Conservation (phyloP, 257 asterid species). For the Petunia axillaris region DNA sequence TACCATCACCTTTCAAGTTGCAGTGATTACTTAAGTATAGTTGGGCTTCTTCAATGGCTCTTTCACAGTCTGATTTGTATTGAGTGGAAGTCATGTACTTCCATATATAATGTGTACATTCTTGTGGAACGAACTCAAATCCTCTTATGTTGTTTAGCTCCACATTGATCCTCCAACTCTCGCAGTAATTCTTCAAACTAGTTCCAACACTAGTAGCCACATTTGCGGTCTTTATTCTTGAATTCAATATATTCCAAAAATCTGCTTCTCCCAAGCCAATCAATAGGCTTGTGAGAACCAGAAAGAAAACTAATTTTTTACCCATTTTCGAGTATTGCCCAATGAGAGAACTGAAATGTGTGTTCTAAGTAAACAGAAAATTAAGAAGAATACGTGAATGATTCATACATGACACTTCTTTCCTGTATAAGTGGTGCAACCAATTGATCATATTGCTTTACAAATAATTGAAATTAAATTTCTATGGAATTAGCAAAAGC, state of each 20-base stretch:
- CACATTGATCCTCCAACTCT: constrained; percentile 60
- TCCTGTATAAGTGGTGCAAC: background rate
- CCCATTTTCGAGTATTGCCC: constrained; percentile 30
- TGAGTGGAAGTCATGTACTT: constrained; percentile 57
- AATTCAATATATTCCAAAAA: constrained; percentile 49
- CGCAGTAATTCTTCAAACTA: constrained; percentile 52
- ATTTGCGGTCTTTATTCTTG: constrained; percentile 4
- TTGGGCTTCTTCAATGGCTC: constrained; percentile 46
- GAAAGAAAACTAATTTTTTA: constrained; percentile 28
- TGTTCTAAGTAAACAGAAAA: background rate
- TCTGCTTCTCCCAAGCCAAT: constrained; percentile 37
- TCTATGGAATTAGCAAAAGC: background rate
- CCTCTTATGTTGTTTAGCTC: constrained; percentile 50
- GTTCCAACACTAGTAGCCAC: background rate
- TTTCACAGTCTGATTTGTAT: constrained; percentile 41
- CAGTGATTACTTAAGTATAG: constrained; percentile 41
- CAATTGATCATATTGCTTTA: background rate
- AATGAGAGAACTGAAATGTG: too few species aligned
- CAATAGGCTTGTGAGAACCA: constrained; percentile 30
- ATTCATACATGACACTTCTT: background rate
- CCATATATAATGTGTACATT: constrained; percentile 38
- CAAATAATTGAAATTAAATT: background rate
- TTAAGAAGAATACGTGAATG: background rate
- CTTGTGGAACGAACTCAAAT: constrained; percentile 53
- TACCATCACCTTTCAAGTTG: constrained; percentile 41